These are phyloP conservation scores for Paramecium octaurelia DNA, from an alignment of 73 alveolate species.

Conservation along the genomic window DNA sequence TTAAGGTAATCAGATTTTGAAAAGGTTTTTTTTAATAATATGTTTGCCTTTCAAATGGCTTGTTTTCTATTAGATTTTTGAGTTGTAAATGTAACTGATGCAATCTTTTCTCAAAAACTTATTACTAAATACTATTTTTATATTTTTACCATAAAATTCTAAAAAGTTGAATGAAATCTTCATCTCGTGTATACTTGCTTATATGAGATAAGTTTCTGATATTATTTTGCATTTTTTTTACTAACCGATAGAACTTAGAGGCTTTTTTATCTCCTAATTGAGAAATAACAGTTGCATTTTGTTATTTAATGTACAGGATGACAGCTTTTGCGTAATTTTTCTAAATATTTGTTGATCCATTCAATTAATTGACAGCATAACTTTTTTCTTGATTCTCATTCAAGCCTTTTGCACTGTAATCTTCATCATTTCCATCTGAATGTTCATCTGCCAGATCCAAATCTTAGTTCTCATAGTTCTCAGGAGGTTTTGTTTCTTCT, in stretches of 20 bases:
- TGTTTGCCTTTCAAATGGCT: not conserved
- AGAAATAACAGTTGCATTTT: not conserved
- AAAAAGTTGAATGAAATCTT: not conserved
- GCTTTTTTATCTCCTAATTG: not conserved
- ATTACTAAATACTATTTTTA: not conserved
- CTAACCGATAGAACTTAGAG: not conserved
- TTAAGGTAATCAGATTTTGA: not conserved
- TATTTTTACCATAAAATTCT: not conserved
- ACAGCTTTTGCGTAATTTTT: slow-evolving; percentile 21
- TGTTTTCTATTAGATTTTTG: slow-evolving; percentile 3
- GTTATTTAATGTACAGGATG: not conserved
- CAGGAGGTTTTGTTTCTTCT: not conserved
- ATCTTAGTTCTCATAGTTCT: not conserved
- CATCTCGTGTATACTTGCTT: not conserved
- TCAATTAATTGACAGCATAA: not conserved
- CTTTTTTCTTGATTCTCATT: not conserved
- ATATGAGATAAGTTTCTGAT: not conserved
- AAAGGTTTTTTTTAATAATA: not conserved
- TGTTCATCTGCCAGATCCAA: not conserved
- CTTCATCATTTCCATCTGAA: not conserved
- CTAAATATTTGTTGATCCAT: not conserved
- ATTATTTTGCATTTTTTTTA: not conserved
- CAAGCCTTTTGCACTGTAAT: not conserved
- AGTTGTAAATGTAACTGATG: not conserved
- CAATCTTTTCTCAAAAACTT: not conserved